phyloP scores from a whole-genome alignment of 2,329 filamentous ascomycete species.

The Penicillium paneum region DNA sequence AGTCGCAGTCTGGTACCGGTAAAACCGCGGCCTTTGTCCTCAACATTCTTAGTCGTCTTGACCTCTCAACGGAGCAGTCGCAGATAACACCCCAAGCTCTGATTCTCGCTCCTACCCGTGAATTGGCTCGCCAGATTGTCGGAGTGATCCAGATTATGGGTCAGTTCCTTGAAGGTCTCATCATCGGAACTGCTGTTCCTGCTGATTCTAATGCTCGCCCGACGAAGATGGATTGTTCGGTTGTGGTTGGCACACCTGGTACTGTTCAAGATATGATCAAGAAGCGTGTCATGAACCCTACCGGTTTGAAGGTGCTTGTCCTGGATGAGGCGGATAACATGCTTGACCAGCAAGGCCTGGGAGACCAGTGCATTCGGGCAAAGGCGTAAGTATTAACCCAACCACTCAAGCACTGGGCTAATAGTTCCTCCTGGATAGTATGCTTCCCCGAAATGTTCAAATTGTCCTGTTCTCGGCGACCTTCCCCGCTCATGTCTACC shows the following conservation, averaged over 20 bases:
- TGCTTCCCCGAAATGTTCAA: slow-evolving; percentile 73
- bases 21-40: slow-evolving; percentile 97
- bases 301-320: slow-evolving; percentile 74
- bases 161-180: slow-evolving; percentile 71
- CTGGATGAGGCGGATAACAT: slow-evolving; percentile 99
- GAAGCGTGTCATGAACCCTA: slow-evolving; percentile 68
- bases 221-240: slow-evolving; percentile 66
- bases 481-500: slow-evolving; percentile 79
- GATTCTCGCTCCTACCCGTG: slow-evolving; percentile 80
- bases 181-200: slow-evolving; percentile 78
- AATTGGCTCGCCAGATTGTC: slow-evolving; percentile 91
- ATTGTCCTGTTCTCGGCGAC: slow-evolving; percentile 95
- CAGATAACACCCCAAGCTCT: slow-evolving; percentile 69
- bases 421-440: slow-evolving; percentile 45
- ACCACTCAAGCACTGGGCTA: slow-evolving; percentile 29
- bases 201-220: slow-evolving; percentile 66
- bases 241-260: slow-evolving; percentile 90
- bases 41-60: slow-evolving; percentile 82
- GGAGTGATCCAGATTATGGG: slow-evolving; percentile 82
- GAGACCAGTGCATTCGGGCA: slow-evolving; percentile 89
- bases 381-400: slow-evolving; percentile 63
- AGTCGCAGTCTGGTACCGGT: slow-evolving; percentile 98
- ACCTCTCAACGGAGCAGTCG: slow-evolving; percentile 63
- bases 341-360: slow-evolving; percentile 91
- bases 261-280: slow-evolving; percentile 86